Base-by-base conservation (phyloP, 2,329 filamentous ascomycete genomes). In the Fonsecaea multimorphosa region DNA sequence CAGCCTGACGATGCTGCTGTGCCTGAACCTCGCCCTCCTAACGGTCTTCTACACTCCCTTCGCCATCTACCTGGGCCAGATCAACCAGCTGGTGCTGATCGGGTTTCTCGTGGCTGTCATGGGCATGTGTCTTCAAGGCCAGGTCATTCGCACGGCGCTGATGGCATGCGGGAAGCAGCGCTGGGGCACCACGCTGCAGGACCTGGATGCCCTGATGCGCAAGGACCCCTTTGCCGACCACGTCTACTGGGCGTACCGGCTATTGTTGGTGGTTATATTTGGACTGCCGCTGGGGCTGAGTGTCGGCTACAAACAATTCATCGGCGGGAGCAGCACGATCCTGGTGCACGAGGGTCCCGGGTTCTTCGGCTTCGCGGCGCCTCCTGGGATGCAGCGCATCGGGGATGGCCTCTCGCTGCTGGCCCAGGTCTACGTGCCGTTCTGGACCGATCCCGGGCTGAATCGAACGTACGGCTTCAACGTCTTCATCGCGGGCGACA, bases 361-460 rank as follows among this genome's bases (percentile, higher is more conserved):
- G 16, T 54, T 57, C 38, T 68, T 68, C 52, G 66, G 66, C 8
- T 61, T 60, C 38, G 57, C 63, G 22, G 59, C 63, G 22, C 56
- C 66, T 2, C 66, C 66, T 22, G 66, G 66, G 16, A 63, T 63
- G 60, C 66, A 68, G 57, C 54, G 64, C n/a, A 68, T 68, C 36
- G 66, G 66, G n/a, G 64, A 68, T 34, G 66, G 66, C 4, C 55
- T 68, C 16, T 66, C 66, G 14, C 49, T 68, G 11, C 46, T 68
- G 6, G 40, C 60, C 16, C 58, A 68, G 14, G 56, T 64, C 19
- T 68, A 68, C 32, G 58, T 66, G 31, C 66, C 66, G 3, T 68
- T 68, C 63, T 68, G 66, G 66, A 63, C 60, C n/a, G 46, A 58
- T 11, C 64, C 66, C 16, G 61, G 14, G 3, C 56, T 66, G 32